Evolutionary conservation across 768 basidiomycete species (phyloP), one percentile per base, ranked within the genome.

Genomic region (Termitomyces sp.): DNA sequence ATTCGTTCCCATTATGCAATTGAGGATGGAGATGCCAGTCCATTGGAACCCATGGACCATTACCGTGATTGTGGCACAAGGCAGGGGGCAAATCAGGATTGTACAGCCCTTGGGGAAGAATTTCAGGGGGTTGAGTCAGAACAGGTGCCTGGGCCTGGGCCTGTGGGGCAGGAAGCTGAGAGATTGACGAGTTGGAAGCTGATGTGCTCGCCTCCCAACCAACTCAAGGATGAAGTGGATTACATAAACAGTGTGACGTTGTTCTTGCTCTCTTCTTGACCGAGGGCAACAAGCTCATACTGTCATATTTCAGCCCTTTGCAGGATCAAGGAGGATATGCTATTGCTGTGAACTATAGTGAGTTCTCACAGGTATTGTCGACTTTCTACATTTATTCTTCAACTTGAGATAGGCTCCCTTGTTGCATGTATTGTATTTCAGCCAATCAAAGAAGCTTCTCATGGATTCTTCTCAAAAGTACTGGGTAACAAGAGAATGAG

Each of bases 311-410:
- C 64, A 94, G 93, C 56, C 85, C 89, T 29, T 72, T 96, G 47
- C 76, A 84, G 43, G 89, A 95, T 66, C 94, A 98, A 70, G 96
- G 93, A 4, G 95, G 94, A 1, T 98, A 97, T 68, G 96, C 95
- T 0, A 77, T 98, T 12, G 96, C 97, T 12, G 88, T 89, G 36
- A 98, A 98, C 69, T 99, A 98, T 66, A 96, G 96, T 91, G 0
- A 33, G 43, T 46, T 9, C n/a, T 52, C 32, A 27, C 4, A 18
- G 11, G 11, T 16, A 22, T 35, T 18, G 23, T 18, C 11, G 4
- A 15, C 9, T 9, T 10, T 18, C 10, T 18, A 5, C n/a, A 6
- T 15, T 33, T 3, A n/a, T 46, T 10, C 18, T 9, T n/a, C n/a
- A n/a, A n/a, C n/a, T 15, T 11, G 33, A 45, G 13, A 3, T 62